These are phyloP conservation scores for Neurospora sp. DNA, from an alignment of 2,329 filamentous ascomycete species.

Conservation along the genomic window DNA sequence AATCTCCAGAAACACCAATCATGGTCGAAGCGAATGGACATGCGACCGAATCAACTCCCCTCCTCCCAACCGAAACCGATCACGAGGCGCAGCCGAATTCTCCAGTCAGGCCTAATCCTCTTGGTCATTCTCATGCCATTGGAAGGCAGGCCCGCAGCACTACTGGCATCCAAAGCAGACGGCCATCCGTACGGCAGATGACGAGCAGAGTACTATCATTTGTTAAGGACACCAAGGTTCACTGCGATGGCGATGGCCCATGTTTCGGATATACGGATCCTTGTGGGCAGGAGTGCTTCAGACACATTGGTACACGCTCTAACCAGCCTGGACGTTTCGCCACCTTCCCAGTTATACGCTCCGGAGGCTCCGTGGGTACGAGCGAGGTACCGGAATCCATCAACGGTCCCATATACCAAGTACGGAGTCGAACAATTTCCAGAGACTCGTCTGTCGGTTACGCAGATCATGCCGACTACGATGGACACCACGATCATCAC, in stretches of 20 bases:
- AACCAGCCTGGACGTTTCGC: slow-evolving; percentile 23
- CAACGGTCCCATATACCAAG: slow-evolving; percentile 25
- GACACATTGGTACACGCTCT: slow-evolving; percentile 37
- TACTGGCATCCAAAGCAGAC: slow-evolving; percentile 26
- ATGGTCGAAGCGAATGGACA: slow-evolving; percentile 12
- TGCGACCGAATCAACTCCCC: slow-evolving; percentile 37
- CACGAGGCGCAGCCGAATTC: slow-evolving; percentile 14
- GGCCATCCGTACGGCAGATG: slow-evolving; percentile 44
- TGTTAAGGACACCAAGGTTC: slow-evolving; percentile 52
- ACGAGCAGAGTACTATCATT: slow-evolving; percentile 52
- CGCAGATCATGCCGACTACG: slow-evolving; percentile 21
- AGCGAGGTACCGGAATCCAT: slow-evolving; percentile 25
- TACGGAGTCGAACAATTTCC: slow-evolving; percentile 27
- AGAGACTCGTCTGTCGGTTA: slow-evolving; percentile 19
- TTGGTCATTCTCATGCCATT: slow-evolving; percentile 15
- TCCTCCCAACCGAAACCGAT: slow-evolving; percentile 26
- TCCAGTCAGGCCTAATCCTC: background rate
- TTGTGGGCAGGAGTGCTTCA: slow-evolving; percentile 56
- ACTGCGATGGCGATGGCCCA: slow-evolving; percentile 50
- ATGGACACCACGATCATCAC: slow-evolving; percentile 7
- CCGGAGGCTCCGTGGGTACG: slow-evolving; percentile 30
- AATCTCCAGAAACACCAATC: slow-evolving; percentile 2
- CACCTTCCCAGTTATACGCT: slow-evolving; percentile 16
- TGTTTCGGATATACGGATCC: slow-evolving; percentile 57
- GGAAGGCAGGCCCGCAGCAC: slow-evolving; percentile 19